Conservation (phyloP, 176 grass and related monocot species). For the Canna indica region DNA sequence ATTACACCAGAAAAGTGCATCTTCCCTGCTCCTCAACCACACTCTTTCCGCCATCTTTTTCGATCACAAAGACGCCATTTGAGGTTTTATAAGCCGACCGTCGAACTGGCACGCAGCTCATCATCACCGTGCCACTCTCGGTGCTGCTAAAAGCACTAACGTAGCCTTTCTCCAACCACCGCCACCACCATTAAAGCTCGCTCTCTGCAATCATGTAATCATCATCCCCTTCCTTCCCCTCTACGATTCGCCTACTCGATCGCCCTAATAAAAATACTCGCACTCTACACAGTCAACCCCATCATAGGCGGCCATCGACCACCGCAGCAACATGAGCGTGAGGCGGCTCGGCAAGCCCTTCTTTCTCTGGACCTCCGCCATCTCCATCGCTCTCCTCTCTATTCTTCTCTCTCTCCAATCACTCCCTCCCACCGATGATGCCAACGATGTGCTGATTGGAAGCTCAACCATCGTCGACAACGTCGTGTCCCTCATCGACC, state of each 20-base stretch:
- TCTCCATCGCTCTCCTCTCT: slow-evolving; percentile 41
- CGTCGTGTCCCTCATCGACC: background rate
- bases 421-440: background rate
- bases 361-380: slow-evolving; percentile 31
- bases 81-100: background rate
- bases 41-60: background rate
- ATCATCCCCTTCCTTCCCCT: background rate
- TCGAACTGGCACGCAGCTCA: background rate
- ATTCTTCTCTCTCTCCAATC: slow-evolving; percentile 37
- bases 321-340: slow-evolving; percentile 6
- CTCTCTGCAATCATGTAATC: background rate
- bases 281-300: background rate
- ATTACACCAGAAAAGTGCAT: background rate
- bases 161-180: slow-evolving; percentile 12
- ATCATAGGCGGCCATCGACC: background rate
- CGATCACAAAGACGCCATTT: background rate
- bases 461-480: slow-evolving; percentile 13
- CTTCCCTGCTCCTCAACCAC: background rate
- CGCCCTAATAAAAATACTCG: background rate
- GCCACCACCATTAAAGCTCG: background rate
- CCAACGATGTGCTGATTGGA: background rate
- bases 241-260: background rate
- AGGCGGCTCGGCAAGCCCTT: slow-evolving; percentile 17
- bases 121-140: background rate
- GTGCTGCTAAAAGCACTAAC: background rate